phyloP scores from a whole-genome alignment of 225 moss, liverwort and hornwort genomes.

The Sphagnum contortum region DNA sequence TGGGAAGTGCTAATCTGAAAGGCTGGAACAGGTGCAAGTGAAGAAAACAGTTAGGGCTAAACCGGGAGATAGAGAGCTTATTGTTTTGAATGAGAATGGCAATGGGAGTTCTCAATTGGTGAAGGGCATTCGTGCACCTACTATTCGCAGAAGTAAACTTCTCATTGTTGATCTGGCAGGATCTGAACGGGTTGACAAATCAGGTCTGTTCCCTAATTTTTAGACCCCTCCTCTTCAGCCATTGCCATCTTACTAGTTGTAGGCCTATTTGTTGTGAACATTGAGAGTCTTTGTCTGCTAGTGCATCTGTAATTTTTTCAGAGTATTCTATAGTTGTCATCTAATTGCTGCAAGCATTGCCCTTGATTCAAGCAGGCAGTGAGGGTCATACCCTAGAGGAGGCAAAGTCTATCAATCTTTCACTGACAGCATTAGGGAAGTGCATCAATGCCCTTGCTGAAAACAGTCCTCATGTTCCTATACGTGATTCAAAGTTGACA shows the following conservation, averaged over 20 bases:
- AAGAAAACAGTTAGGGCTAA: slow-evolving; percentile 62
- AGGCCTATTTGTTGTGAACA: no score
- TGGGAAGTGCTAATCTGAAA: no score
- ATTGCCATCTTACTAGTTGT: background rate
- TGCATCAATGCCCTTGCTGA: slow-evolving; percentile 92
- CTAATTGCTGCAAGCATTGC: background rate
- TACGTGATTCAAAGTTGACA: slow-evolving; percentile 82
- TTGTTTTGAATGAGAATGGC: slow-evolving; percentile 50
- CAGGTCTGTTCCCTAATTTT: slow-evolving; percentile 26
- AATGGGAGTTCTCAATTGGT: slow-evolving; percentile 37
- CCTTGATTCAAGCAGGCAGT: slow-evolving; percentile 40
- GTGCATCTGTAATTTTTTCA: background rate
- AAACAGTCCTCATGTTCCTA: slow-evolving; percentile 80
- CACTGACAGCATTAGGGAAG: slow-evolving; percentile 77
- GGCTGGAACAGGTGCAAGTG: slow-evolving; percentile 47
- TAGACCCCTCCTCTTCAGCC: background rate
- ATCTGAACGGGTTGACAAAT: slow-evolving; percentile 89
- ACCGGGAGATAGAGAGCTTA: slow-evolving; percentile 42
- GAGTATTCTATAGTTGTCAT: background rate
- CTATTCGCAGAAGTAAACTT: slow-evolving; percentile 74
- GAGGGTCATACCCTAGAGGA: slow-evolving; percentile 89
- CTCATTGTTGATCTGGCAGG: slow-evolving; percentile 92
- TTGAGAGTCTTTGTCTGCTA: background rate
- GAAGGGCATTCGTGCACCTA: slow-evolving; percentile 64
- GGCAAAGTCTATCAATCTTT: slow-evolving; percentile 88